Conservation (phyloP, 2,329 filamentous ascomycete species). For the Penicillium sp. region DNA sequence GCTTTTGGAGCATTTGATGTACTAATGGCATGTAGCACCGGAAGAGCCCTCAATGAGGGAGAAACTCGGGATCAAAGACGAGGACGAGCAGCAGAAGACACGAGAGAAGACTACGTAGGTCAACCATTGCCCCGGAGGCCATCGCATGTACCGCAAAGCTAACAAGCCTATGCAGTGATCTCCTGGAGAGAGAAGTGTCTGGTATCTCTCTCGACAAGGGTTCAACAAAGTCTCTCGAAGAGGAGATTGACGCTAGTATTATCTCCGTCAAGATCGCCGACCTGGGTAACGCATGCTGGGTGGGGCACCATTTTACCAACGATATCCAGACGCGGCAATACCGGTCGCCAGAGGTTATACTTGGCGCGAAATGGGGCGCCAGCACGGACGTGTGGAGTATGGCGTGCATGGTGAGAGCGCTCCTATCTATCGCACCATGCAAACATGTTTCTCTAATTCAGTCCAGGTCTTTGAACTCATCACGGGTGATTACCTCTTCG, state of each 20-base stretch:
- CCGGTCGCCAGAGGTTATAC: constrained; percentile 92
- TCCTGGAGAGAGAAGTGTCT: constrained; percentile 89
- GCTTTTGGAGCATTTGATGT: constrained; percentile 39
- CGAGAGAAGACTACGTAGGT: constrained; percentile 91
- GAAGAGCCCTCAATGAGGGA: constrained; percentile 59
- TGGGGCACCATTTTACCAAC: constrained; percentile 98
- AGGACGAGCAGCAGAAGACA: constrained; percentile 71
- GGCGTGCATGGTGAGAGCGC: constrained; percentile 84
- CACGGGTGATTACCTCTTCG: constrained; percentile 97
- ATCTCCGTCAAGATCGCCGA: constrained; percentile 99
- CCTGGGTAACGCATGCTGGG: constrained; percentile 97
- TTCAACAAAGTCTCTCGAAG: constrained; percentile 40
- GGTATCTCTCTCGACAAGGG: constrained; percentile 89
- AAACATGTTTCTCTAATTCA: not conserved
- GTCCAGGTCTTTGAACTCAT: constrained; percentile 93
- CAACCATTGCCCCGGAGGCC: not conserved
- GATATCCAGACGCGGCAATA: constrained; percentile 99
- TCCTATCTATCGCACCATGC: not conserved
- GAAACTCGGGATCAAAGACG: constrained; percentile 54
- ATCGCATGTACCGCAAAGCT: constrained; percentile 2
- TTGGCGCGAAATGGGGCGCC: constrained; percentile 98
- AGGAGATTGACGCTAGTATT: constrained; percentile 59
- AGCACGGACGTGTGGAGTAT: constrained; percentile 99
- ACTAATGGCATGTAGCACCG: constrained; percentile 42
- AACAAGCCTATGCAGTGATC: constrained; percentile 61